Evolutionary conservation across 148 eudicot species (phyloP), one percentile per base, ranked within the genome.

Genomic region (Dianthus caryophyllus): DNA sequence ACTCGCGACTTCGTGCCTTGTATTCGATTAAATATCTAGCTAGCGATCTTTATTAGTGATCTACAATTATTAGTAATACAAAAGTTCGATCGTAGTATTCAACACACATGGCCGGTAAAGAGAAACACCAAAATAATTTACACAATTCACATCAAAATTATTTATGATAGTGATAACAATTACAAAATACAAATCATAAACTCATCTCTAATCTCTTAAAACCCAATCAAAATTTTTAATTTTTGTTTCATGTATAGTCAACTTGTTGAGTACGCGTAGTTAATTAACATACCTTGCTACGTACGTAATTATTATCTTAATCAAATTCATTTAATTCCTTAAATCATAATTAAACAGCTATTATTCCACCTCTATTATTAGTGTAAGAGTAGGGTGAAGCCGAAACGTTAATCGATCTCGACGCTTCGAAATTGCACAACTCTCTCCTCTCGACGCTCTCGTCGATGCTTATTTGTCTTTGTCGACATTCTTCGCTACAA

Each of bases 401-500:
- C 1, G 83, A 69, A 79, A 70, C 65, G 33, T 76, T 84, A 16
- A 26, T 68, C 0, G 87, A 66, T 70, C 77, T 74, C 6, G 84
- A 70, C 25, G 81, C 79, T 68, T 83, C 76, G 13, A 82, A 79
- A 68, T 85, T 73, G 59, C 81, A 77, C 51, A 66, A 24, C 69
- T 87, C 87, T 52, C 73, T 81, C 50, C 81, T 59, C 66, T 87
- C 88, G 63, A 85, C 96, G 73, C 81, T 59, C 66, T 87, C 88
- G 63, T 87, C 96, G 73, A 76, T 79, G 73, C 65, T 73, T 62
- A 90, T 90, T 43, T 87, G 85, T 66, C 49, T 84, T 75, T 83
- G 71, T 71, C 97, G 64, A 68, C 97, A 90, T 75, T 90, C 97
- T 65, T 77, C 60, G 75, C 97, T 90, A 62, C 97, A 90, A 78